Conservation (phyloP, 495 filamentous ascomycete genomes). For the Evernia prunastri region DNA sequence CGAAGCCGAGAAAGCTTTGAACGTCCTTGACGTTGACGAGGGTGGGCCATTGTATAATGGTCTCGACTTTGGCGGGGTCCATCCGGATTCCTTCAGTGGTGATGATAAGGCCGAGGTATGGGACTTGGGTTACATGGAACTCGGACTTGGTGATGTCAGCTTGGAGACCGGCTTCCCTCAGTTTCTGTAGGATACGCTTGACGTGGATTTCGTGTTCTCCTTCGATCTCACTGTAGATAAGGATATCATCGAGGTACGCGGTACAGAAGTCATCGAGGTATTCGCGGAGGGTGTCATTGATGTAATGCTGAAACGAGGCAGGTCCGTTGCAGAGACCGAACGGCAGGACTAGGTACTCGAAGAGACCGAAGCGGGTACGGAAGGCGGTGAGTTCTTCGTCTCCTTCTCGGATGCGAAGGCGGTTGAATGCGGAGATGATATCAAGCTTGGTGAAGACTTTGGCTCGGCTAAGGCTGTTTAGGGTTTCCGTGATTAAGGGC, state of each 20-base stretch:
- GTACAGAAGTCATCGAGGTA: neutral
- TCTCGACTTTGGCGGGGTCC: too few relatives aligned
- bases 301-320: conserved; percentile 28
- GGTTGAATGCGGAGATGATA: conserved; percentile 24
- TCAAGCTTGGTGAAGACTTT: conserved; percentile 40
- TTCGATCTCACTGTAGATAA: too few relatives aligned
- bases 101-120: too few relatives aligned
- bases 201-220: too few relatives aligned
- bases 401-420: conserved; percentile 23
- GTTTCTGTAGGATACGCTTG: too few relatives aligned
- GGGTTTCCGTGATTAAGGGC: conserved; percentile 36
- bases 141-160: too few relatives aligned
- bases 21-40: too few relatives aligned
- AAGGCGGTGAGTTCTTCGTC: conserved; percentile 37
- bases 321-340: conserved; percentile 29
- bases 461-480: conserved; percentile 27
- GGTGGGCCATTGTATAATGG: too few relatives aligned
- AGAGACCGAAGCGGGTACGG: conserved; percentile 29
- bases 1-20: too few relatives aligned
- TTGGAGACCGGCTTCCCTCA: too few relatives aligned
- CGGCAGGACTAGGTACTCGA: conserved; percentile 28
- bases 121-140: too few relatives aligned
- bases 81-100: too few relatives aligned
- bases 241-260: conserved; percentile 15
- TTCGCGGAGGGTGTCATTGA: conserved; percentile 26